Percentiles rank a stretch among this genome's conserved stretches.
Evolutionary conservation across 441 rosid species (phyloP).

Genomic region (Corymbia calophylla): DNA sequence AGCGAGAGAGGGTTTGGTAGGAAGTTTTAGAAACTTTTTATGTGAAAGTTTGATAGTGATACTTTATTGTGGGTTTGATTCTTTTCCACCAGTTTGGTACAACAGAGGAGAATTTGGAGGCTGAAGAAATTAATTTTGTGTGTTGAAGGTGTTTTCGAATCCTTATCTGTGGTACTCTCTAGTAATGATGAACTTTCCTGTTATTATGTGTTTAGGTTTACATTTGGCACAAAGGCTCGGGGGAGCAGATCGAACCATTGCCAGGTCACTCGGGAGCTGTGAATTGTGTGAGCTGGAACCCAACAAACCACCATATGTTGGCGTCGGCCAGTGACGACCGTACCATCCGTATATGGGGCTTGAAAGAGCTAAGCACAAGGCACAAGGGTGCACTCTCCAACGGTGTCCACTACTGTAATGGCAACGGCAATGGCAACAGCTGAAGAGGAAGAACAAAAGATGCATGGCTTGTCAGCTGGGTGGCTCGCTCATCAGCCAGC

Average conservation of each 20-base stretch:
- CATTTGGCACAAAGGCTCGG: constrained; percentile 54
- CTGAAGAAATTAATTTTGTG: neutral
- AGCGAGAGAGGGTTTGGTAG: neutral
- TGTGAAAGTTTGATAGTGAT: neutral
- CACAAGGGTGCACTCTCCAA: constrained; percentile 21
- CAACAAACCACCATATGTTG: constrained; percentile 55
- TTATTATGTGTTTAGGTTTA: constrained; percentile 35
- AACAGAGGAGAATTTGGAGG: neutral
- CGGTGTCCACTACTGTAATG: constrained; percentile 42
- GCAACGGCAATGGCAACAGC: constrained; percentile 53
- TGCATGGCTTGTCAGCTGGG: neutral
- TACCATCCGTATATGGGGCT: constrained; percentile 73
- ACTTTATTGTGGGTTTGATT: neutral
- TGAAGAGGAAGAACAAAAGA: constrained; percentile 7
- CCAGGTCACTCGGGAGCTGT: constrained; percentile 75
- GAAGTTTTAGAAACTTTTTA: neutral
- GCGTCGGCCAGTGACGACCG: constrained; percentile 75
- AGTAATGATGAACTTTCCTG: neutral
- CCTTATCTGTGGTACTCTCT: neutral
- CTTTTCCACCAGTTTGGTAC: neutral
- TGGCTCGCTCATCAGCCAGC: neutral
- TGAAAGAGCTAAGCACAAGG: constrained; percentile 28
- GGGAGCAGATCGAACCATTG: constrained; percentile 33
- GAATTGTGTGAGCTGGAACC: constrained; percentile 77
- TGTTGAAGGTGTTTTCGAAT: neutral